Percentiles rank a stretch among this genome's conserved stretches.
Conservation (phyloP, 176 grass and related monocot species). For the Triticum urartu region DNA sequence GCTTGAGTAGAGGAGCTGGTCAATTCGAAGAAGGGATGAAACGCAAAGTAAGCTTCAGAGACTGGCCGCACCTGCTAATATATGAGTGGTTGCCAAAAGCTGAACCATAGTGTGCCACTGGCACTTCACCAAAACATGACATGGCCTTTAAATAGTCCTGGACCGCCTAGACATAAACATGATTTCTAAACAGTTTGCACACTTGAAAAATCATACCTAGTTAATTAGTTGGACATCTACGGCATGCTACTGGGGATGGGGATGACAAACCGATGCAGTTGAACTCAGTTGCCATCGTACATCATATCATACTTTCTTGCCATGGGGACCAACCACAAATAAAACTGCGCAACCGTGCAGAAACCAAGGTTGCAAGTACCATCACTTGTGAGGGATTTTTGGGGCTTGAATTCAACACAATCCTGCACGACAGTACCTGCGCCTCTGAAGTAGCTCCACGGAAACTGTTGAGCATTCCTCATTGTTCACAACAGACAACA, state of each 20-base stretch:
- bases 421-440: neutral
- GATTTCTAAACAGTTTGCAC: no score
- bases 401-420: neutral
- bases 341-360: neutral
- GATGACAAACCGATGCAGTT: neutral
- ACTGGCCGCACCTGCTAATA: no score
- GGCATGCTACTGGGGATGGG: neutral
- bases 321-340: neutral
- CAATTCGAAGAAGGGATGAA: no score
- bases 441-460: neutral
- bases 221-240: neutral
- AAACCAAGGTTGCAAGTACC: neutral
- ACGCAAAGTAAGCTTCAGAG: no score
- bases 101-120: no score
- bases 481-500: neutral
- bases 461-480: neutral
- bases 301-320: neutral
- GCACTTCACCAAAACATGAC: no score
- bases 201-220: no score
- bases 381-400: neutral
- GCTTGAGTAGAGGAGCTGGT: no score
- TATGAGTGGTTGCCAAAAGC: no score
- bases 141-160: no score
- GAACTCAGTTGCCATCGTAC: neutral
- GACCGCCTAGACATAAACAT: no score